Evolutionary conservation across 2,329 filamentous ascomycete genomes (phyloP).

Genomic region (Aspergillus tamarii): DNA sequence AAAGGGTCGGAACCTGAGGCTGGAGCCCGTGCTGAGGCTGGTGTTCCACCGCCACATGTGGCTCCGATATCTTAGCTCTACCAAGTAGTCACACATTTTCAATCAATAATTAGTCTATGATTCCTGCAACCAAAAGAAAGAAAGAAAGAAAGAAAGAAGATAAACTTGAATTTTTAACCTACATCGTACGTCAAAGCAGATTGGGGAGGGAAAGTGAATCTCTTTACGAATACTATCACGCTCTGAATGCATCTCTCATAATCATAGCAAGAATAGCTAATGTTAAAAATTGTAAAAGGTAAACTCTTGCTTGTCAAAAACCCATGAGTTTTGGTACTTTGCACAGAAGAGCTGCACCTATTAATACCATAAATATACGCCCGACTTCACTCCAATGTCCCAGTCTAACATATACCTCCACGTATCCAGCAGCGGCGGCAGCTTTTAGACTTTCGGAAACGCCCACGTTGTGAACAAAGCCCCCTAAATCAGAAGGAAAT

Average conservation of each 20-base stretch:
- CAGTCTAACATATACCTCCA: slow-evolving; percentile 47
- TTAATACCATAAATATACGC: slow-evolving; percentile 47
- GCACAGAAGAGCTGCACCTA: slow-evolving; percentile 38
- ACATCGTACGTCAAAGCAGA: not conserved
- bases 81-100: no score
- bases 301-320: slow-evolving; percentile 16
- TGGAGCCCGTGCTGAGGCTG: slow-evolving; percentile 24
- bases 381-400: slow-evolving; percentile 48
- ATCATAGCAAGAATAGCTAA: not conserved
- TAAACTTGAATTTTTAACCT: not conserved
- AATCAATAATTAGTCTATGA: no score
- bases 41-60: slow-evolving; percentile 31
- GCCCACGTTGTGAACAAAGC: slow-evolving; percentile 52
- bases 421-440: slow-evolving; percentile 42
- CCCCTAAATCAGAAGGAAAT: slow-evolving; percentile 72
- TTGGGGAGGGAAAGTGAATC: not conserved
- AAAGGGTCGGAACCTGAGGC: slow-evolving; percentile 20
- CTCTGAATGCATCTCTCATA: slow-evolving; percentile 6
- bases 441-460: slow-evolving; percentile 32
- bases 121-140: not conserved
- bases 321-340: slow-evolving; percentile 30
- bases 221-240: not conserved
- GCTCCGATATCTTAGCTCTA: slow-evolving; percentile 8
- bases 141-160: not conserved
- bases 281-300: not conserved